These are phyloP conservation scores for Zopfia rhizophila DNA, from an alignment of 2,329 filamentous ascomycete genomes.

Conservation along the genomic window DNA sequence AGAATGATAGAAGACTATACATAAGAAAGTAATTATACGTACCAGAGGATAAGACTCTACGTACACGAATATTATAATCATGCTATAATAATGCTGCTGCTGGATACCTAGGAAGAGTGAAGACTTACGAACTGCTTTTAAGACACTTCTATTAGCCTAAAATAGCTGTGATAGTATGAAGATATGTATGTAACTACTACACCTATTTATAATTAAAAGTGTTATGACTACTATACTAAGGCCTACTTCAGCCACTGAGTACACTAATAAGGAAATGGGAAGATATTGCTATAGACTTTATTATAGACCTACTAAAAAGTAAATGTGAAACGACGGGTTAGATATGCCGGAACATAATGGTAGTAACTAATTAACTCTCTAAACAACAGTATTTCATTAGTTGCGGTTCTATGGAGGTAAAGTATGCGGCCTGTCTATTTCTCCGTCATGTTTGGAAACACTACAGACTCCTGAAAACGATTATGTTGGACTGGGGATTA, in stretches of 20 bases:
- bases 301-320: constrained; percentile 2
- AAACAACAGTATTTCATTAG: constrained; percentile 1
- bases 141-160: background rate
- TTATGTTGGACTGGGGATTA: background rate
- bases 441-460: constrained; percentile 1
- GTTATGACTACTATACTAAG: background rate
- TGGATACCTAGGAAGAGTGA: background rate
- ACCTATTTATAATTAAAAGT: constrained; percentile 1
- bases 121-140: background rate
- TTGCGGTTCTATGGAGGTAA: background rate
- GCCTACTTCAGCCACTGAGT: background rate
- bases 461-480: background rate
- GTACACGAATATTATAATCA: no score
- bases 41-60: no score
- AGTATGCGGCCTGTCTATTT: background rate
- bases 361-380: constrained; percentile 1
- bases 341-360: background rate
- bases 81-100: background rate
- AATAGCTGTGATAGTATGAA: constrained; percentile 1
- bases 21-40: no score
- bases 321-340: background rate
- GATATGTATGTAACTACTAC: constrained; percentile 1
- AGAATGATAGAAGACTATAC: no score
- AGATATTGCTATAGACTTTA: constrained; percentile 3
- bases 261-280: background rate